Evolutionary conservation across 768 basidiomycete genomes (phyloP).

Genomic region (Clitopilus hobsonii): DNA sequence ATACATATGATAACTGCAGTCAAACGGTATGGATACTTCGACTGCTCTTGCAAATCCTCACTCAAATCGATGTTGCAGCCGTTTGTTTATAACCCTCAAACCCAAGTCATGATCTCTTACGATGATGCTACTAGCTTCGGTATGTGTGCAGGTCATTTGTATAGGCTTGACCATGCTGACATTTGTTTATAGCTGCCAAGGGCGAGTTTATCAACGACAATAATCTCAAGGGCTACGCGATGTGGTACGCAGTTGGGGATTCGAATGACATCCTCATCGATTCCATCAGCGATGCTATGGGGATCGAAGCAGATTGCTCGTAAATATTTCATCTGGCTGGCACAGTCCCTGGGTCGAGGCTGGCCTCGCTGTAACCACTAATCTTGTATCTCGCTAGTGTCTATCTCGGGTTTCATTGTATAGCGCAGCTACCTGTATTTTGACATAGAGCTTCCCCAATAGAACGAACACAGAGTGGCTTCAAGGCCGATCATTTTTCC

Average conservation of each 20-base stretch:
- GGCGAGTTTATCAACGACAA: constrained; percentile 52
- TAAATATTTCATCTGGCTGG: background rate
- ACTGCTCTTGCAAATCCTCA: background rate
- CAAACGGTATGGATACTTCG: constrained; percentile 53
- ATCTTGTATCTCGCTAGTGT: no score
- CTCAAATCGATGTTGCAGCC: constrained; percentile 34
- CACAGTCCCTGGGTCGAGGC: background rate
- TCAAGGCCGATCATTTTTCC: no score
- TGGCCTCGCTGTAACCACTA: background rate
- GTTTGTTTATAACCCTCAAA: constrained; percentile 55
- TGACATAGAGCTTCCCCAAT: no score
- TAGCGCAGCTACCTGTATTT: no score
- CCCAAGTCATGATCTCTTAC: constrained; percentile 59
- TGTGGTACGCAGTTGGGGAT: constrained; percentile 68
- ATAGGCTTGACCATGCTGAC: background rate
- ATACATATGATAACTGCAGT: constrained; percentile 60
- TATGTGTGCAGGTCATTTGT: constrained; percentile 9
- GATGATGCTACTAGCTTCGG: constrained; percentile 61
- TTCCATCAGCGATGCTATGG: constrained; percentile 42
- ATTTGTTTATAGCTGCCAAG: constrained; percentile 37
- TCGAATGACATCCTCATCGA: constrained; percentile 51
- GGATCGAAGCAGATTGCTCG: constrained; percentile 16
- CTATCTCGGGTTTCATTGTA: no score
- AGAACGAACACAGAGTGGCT: no score
- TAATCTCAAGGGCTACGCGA: constrained; percentile 55